Base-by-base conservation (phyloP, 176 grass and related monocot species). In the Musa itinerans region DNA sequence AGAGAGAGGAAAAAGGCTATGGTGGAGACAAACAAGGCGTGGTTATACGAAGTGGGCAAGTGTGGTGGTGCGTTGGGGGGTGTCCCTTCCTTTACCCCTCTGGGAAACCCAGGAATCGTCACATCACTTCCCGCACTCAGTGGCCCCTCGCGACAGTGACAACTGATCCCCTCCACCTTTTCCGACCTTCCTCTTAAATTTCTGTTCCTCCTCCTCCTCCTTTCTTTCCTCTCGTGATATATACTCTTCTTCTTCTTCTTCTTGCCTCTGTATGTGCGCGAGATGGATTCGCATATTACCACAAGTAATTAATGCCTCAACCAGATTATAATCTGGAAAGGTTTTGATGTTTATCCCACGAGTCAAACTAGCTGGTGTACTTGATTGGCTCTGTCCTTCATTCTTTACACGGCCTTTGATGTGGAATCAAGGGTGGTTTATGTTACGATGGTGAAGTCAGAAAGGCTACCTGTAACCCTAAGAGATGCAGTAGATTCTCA, bases 21-120 rank as follows among this genome's bases (percentile, higher is more conserved):
- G 64, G 67, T 69, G 67, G 34, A 69, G 67, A 69, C 64, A 29
- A 66, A 11, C 15, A 69, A 49, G 25, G 22, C 22, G 15, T 11
- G 67, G 34, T 50, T 59, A 74, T 43, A 74, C 73, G 54, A 74
- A 74, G 73, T 58, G 25, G 73, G 73, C 53, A 59, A 74, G 25
- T 58, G 73, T 43, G 55, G 23, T 19, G 23, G 61, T 10, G 61
- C 23, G 61, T 19, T 19, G 61, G 15, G 27, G 54, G 53, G 54
- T 17, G 12, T 50, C 54, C 24, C n/a, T 19, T n/a, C 73, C 26
- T 74, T 74, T 74, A 59, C 73, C 54, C 22, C 10, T 2, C 2
- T 74, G 53, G 54, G 73, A 74, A 74, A 74, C 73, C 54, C 24
- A 74, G 73, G 73, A 74, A 74, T 74, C 23, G 73, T 74, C 73